Evolutionary conservation across 1,284 basidiomycete species (phyloP), one percentile per base, ranked within the genome.

Genomic region (Rhodotorula sp.): DNA sequence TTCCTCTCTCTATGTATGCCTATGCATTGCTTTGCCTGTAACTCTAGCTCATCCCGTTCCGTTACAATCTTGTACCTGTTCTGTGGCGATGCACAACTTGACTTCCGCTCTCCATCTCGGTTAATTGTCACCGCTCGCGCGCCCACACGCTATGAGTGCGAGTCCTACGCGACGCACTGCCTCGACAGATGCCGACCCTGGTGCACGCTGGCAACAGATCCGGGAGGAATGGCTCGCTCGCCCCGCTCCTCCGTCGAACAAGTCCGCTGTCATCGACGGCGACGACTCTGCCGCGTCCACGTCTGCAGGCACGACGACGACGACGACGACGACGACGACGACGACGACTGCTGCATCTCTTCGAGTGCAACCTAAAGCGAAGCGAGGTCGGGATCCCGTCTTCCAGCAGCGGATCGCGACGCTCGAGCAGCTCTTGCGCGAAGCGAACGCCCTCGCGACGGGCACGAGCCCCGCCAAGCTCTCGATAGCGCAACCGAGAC

Each of bases 391-490:
- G n/a, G 68, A 69, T 43, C n/a, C 61, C 10, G 26, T 67, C 0
- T 68, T 69, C 49, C 54, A 60, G 31, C 58, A 69, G 54, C 60
- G 71, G 14, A 69, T 67, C 43, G 31, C 50, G 21, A 73, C 66
- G 28, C 60, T 67, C 43, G 68, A 66, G 34, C 38, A 31, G 28
- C 59, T 69, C 54, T 47, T 69, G 19, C 47, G 66, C 21, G 49
- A 23, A 43, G 60, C 59, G 5, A 67, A 67, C 65, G 52, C 47
- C 61, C 38, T 55, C 23, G n/a, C 66, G 31, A 31, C 56, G 28
- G 50, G 21, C 52, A 12, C 38, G 59, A 21, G 38, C 31, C 3
- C 15, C 61, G 21, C 7, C 48, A 23, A 3, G 7, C 38, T 14
- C 19, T 64, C 43, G 38, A 3, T 28, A 18, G 18, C n/a, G 8